Evolutionary conservation across 805 yeast genomes (phyloP), one percentile per base, ranked within the genome.

Genomic region (Myxozyma udenii): DNA sequence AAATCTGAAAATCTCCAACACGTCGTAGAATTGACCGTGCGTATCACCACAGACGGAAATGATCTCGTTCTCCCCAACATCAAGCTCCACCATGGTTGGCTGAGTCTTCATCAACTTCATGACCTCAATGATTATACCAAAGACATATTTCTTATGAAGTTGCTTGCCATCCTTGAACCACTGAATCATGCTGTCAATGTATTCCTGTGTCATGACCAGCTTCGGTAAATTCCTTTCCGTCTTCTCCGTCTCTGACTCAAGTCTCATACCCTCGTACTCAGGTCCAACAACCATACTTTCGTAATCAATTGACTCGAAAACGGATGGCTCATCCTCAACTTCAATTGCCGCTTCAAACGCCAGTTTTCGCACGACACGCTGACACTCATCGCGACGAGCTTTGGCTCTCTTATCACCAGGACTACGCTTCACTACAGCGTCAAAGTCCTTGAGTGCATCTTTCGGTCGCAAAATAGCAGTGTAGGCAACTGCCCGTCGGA

Each of bases 21-120:
- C 82, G 66, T 93, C 98, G 64, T 79, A 91, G 66, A 85, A 89
- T 70, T 93, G 98, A 37, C 98, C 98, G 68, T 93, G 98, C 0
- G 97, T 91, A 68, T 93, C 98, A 60, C 98, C 98, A 61, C 95
- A 93, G 7, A 93, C 86, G 0, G 97, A 87, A 48, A 73, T 68
- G 18, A 63, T 66, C n/a, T 64, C 64, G 3, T 64, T 74, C 12
- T 50, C 61, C 9, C 50, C 62, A 1, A 76, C 64, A 2, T 73
- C 71, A 36, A 91, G 66, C 64, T 90, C 98, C 32, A 83, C 85
- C 75, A 90, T 72, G 0, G 95, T 76, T 5, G 83, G 78, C 66
- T 91, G 97, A 2, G 72, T 57, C 50, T 70, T 72, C 61, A 90
- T 78, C 14, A 88, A 56, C 51, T 79, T 76, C 64, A 83, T 78